A percentile compares a stretch with the other conserved stretches of the same genome.
Evolutionary conservation across 352 stramenopile species (phyloP).

Genomic region (Chrysophaeum taylorii): DNA sequence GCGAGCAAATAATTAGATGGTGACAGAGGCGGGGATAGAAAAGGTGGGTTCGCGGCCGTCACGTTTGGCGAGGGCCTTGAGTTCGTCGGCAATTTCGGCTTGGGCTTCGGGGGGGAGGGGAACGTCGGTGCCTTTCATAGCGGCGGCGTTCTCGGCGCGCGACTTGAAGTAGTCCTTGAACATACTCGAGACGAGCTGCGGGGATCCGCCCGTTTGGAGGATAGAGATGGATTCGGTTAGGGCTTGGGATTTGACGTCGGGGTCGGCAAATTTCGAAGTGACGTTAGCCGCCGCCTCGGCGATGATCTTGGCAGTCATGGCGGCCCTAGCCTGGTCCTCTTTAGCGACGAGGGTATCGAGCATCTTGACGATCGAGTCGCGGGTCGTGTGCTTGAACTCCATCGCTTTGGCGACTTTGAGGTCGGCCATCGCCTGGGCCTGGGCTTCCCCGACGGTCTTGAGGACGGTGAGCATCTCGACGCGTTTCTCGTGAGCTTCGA

Average conservation of each 20-base stretch:
- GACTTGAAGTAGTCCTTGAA: constrained; percentile 2
- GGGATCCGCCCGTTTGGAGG: neutral
- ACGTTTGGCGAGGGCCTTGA: neutral
- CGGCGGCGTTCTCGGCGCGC: neutral
- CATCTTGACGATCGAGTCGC: constrained; percentile 7
- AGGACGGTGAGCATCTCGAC: neutral
- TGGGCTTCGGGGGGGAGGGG: neutral
- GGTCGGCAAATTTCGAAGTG: neutral
- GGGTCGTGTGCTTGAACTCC: neutral
- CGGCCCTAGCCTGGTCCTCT: neutral
- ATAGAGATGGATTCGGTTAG: neutral
- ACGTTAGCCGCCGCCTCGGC: neutral
- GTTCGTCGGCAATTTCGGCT: neutral
- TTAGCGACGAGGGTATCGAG: constrained; percentile 4
- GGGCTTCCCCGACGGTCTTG: neutral
- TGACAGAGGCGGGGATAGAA: no score
- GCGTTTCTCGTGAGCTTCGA: constrained; percentile 17
- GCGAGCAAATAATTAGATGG: no score
- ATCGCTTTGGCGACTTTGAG: neutral
- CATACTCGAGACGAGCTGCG: neutral
- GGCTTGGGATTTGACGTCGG: neutral
- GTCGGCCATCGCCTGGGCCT: neutral
- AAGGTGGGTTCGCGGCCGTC: no score
- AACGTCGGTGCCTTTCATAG: neutral
- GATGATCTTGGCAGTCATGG: neutral